phyloP scores from a whole-genome alignment of 192 early-diverging fungal species.

The Linnemannia schmuckeri region DNA sequence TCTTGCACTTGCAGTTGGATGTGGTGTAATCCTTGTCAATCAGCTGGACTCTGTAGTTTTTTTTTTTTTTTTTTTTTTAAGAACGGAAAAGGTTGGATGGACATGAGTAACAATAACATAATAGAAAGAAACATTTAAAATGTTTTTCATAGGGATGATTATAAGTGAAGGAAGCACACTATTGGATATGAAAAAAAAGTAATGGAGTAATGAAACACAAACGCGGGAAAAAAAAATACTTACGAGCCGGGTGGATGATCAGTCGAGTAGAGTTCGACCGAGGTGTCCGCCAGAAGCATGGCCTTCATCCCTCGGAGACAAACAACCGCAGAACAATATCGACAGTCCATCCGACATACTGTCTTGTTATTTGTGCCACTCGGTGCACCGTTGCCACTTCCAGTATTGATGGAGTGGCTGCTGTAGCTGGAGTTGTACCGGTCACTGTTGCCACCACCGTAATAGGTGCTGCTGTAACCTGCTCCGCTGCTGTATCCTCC shows the following conservation, averaged over 20 bases:
- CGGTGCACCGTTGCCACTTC: neutral
- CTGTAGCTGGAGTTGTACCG: slow-evolving; percentile 27
- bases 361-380: slow-evolving; percentile 63
- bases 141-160: neutral
- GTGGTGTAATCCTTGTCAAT: slow-evolving; percentile 80
- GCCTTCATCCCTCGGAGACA: slow-evolving; percentile 84
- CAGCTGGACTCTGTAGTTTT: slow-evolving; percentile 63
- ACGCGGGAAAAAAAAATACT: slow-evolving; percentile 45
- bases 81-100: neutral
- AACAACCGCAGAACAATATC: slow-evolving; percentile 72
- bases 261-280: slow-evolving; percentile 81
- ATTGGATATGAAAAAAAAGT: neutral
- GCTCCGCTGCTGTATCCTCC: neutral
- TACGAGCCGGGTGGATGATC: slow-evolving; percentile 79
- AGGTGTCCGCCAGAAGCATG: slow-evolving; percentile 75
- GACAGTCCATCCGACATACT: slow-evolving; percentile 75
- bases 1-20: slow-evolving; percentile 76
- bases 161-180: neutral
- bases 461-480: slow-evolving; percentile 25
- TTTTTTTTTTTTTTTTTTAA: slow-evolving; percentile 7
- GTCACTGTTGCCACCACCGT: slow-evolving; percentile 15
- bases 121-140: neutral
- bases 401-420: neutral
- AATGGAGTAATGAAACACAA: neutral
- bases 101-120: neutral